Conservation (phyloP, 805 yeast species). For the baker's yeast (Saccharomyces cerevisiae) region DNA sequence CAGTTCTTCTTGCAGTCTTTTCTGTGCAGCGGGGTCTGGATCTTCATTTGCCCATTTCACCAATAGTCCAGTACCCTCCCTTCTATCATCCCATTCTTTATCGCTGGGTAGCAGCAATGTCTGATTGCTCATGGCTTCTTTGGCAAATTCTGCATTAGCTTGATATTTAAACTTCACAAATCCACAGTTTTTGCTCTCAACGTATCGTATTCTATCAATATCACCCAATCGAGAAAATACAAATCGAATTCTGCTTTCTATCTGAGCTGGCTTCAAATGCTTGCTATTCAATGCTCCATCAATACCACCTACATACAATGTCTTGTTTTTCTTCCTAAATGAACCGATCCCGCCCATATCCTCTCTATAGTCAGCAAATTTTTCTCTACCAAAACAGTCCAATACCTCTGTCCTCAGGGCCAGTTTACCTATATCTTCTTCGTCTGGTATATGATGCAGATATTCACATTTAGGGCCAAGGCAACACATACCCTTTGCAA, state of each 20-base stretch:
- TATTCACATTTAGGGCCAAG: conserved; percentile 70
- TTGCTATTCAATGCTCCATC: conserved; percentile 35
- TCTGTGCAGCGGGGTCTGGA: conserved; percentile 52
- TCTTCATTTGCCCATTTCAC: conserved; percentile 88
- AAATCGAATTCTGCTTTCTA: conserved; percentile 33
- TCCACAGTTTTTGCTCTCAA: conserved; percentile 60
- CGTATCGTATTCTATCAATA: conserved; percentile 55
- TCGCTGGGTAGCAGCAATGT: conserved; percentile 39
- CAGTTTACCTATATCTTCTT: conserved; percentile 47
- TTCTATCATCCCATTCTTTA: conserved; percentile 51
- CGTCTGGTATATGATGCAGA: conserved; percentile 67
- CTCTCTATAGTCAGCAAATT: conserved; percentile 70
- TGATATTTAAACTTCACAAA: conserved; percentile 67
- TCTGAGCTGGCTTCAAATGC: conserved; percentile 32
- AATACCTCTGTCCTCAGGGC: conserved; percentile 35
- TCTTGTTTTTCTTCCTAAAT: conserved; percentile 57
- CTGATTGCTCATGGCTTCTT: conserved; percentile 89
- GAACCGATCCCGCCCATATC: conserved; percentile 95
- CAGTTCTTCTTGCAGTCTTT: conserved; percentile 23
- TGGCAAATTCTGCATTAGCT: conserved; percentile 83
- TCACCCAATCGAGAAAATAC: conserved; percentile 68
- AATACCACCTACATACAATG: conserved; percentile 65
- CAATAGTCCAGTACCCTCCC: conserved; percentile 28
- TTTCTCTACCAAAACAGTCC: conserved; percentile 92
- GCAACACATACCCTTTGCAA: conserved; percentile 82